Conservation (phyloP, 2,329 filamentous ascomycete species). For the Penicillium aurantiogriseum region DNA sequence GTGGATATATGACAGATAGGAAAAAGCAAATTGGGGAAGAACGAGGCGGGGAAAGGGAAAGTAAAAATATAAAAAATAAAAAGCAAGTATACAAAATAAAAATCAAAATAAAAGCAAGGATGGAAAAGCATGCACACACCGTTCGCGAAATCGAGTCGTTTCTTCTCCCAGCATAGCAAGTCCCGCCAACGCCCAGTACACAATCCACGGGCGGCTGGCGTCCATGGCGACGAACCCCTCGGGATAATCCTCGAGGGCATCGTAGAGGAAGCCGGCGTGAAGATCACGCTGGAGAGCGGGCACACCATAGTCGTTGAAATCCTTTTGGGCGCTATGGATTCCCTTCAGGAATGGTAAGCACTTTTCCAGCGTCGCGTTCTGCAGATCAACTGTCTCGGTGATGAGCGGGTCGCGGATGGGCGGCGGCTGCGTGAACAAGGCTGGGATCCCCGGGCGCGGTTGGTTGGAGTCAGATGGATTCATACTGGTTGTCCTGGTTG, state of each 20-base stretch:
- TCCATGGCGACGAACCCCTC: slow-evolving; percentile 71
- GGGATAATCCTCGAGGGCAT: slow-evolving; percentile 61
- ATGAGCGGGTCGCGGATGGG: slow-evolving; percentile 63
- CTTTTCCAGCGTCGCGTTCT: slow-evolving; percentile 66
- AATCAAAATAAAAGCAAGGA: slow-evolving; percentile 3
- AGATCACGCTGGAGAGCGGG: slow-evolving; percentile 66
- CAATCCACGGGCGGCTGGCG: slow-evolving; percentile 85
- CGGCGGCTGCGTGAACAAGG: slow-evolving; percentile 50
- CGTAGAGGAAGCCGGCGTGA: slow-evolving; percentile 52
- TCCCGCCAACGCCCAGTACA: slow-evolving; percentile 86
- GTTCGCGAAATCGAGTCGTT: slow-evolving; percentile 61
- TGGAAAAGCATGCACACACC: slow-evolving; percentile 34
- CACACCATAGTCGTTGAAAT: slow-evolving; percentile 69
- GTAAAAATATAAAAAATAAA: too few relatives aligned
- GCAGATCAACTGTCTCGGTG: slow-evolving; percentile 66
- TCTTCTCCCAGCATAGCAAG: slow-evolving; percentile 76
- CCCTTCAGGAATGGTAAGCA: slow-evolving; percentile 66
- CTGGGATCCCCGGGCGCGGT: slow-evolving; percentile 33
- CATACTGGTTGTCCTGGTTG: slow-evolving; percentile 13
- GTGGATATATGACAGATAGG: background rate
- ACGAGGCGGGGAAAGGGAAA: slow-evolving; percentile 1
- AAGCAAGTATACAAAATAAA: slow-evolving; percentile 3
- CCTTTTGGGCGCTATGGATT: slow-evolving; percentile 49
- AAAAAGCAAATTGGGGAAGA: background rate
- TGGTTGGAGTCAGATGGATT: slow-evolving; percentile 4